phyloP scores from a whole-genome alignment of 192 early-diverging fungal genomes.

The Linnemannia hyalina region DNA sequence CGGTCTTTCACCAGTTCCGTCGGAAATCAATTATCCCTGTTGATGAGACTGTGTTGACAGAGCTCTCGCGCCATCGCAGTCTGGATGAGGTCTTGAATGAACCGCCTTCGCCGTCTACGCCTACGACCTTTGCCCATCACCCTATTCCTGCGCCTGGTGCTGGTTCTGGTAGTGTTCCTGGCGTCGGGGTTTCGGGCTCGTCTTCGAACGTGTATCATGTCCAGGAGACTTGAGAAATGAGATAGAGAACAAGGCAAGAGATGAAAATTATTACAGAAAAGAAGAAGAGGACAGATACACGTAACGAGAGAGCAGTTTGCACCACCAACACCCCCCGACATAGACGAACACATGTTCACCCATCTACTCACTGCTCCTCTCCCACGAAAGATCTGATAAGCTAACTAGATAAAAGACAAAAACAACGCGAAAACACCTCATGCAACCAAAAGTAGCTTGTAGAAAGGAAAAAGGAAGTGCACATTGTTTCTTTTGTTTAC shows the following conservation, averaged over 20 bases:
- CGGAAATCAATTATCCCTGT: slow-evolving; percentile 72
- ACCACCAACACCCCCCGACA: not conserved
- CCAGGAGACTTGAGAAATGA: not conserved
- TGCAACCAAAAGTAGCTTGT: no score
- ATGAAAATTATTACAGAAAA: not conserved
- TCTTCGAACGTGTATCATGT: not conserved
- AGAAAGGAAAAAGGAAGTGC: no score
- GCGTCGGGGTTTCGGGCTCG: not conserved
- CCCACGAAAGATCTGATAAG: not conserved
- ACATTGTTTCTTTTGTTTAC: not conserved
- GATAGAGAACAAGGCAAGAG: not conserved
- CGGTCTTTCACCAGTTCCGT: slow-evolving; percentile 59
- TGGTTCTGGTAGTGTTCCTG: not conserved
- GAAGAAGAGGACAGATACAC: not conserved
- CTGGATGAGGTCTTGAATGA: slow-evolving; percentile 62
- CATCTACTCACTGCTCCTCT: not conserved
- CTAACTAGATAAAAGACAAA: not conserved
- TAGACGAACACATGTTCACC: slow-evolving; percentile 2
- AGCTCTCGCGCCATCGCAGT: slow-evolving; percentile 64
- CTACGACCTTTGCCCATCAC: not conserved
- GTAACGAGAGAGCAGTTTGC: not conserved
- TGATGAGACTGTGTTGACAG: slow-evolving; percentile 67
- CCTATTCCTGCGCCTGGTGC: not conserved
- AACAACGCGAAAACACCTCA: not conserved
- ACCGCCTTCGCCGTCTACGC: not conserved